Evolutionary conservation across 2,329 filamentous ascomycete species (phyloP).

Genomic region (Fusarium sp.): DNA sequence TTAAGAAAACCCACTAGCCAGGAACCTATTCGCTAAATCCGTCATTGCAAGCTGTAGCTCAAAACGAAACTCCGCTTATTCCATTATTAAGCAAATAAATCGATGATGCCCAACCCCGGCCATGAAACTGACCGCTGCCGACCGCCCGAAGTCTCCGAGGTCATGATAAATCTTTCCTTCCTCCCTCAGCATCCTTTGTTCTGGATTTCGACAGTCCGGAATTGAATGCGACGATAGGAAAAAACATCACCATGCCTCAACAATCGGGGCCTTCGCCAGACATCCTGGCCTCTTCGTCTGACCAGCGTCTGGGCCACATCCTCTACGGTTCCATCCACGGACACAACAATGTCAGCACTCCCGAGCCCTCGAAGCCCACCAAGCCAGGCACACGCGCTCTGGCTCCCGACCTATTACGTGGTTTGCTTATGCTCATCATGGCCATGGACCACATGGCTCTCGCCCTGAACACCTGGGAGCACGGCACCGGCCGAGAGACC

Average conservation of each 20-base stretch:
- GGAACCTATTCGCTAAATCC: background rate
- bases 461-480: slow-evolving; percentile 57
- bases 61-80: slow-evolving; percentile 11
- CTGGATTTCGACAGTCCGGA: background rate
- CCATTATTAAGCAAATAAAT: slow-evolving; percentile 30
- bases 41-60: background rate
- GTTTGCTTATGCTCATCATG: slow-evolving; percentile 61
- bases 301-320: slow-evolving; percentile 15
- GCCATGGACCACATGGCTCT: slow-evolving; percentile 60
- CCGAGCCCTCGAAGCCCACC: slow-evolving; percentile 34
- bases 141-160: slow-evolving; percentile 31
- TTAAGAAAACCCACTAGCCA: background rate
- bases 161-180: background rate
- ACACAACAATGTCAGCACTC: background rate
- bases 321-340: slow-evolving; percentile 4
- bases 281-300: slow-evolving; percentile 1
- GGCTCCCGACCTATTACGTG: slow-evolving; percentile 60
- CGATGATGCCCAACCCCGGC: slow-evolving; percentile 25
- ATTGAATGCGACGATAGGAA: background rate
- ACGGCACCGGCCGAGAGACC: slow-evolving; percentile 54
- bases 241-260: background rate
- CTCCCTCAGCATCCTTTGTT: background rate
- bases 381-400: slow-evolving; percentile 52
- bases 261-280: background rate
- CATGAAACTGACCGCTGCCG: slow-evolving; percentile 1